A percentile compares a stretch with the other conserved stretches of the same genome.
These are phyloP conservation scores for Pisolithus microcarpus DNA, from an alignment of 768 basidiomycete genomes.

Conservation along the genomic window DNA sequence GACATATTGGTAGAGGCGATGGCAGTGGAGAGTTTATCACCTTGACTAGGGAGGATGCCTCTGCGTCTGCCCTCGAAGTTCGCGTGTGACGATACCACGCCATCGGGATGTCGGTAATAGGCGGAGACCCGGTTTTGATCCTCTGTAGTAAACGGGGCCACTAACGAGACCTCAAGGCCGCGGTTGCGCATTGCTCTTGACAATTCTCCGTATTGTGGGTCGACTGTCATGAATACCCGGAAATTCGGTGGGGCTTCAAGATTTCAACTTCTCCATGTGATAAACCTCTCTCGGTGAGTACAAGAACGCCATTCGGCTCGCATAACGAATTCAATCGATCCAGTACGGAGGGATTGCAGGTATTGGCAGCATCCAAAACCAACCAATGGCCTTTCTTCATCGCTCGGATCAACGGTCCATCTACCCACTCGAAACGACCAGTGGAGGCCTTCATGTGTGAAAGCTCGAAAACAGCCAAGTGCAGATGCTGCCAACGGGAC, in stretches of 20 bases:
- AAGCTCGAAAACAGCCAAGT: slow-evolving; percentile 18
- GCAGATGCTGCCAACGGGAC: slow-evolving; percentile 9
- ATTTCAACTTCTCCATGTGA: slow-evolving; percentile 69
- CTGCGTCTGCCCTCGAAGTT: slow-evolving; percentile 21
- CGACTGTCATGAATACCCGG: slow-evolving; percentile 88
- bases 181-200: slow-evolving; percentile 98
- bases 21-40: not conserved
- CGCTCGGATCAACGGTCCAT: slow-evolving; percentile 83
- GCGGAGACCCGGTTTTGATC: slow-evolving; percentile 43
- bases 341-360: slow-evolving; percentile 91
- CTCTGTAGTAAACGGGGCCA: slow-evolving; percentile 31
- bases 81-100: slow-evolving; percentile 3
- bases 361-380: slow-evolving; percentile 85
- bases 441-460: slow-evolving; percentile 19
- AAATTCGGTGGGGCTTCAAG: slow-evolving; percentile 80
- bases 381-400: slow-evolving; percentile 87
- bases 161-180: slow-evolving; percentile 75
- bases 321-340: slow-evolving; percentile 96
- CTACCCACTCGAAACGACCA: slow-evolving; percentile 87
- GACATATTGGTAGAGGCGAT: slow-evolving; percentile 37
- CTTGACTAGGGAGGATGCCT: slow-evolving; percentile 10
- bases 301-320: slow-evolving; percentile 73
- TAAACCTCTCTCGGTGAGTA: slow-evolving; percentile 85
- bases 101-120: slow-evolving; percentile 41
- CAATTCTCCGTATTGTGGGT: slow-evolving; percentile 86